A percentile compares a stretch with the other conserved stretches of the same genome.
These are phyloP conservation scores for Chaetomiaceae sp. DNA, from an alignment of 2,329 filamentous ascomycete genomes.

Conservation along the genomic window DNA sequence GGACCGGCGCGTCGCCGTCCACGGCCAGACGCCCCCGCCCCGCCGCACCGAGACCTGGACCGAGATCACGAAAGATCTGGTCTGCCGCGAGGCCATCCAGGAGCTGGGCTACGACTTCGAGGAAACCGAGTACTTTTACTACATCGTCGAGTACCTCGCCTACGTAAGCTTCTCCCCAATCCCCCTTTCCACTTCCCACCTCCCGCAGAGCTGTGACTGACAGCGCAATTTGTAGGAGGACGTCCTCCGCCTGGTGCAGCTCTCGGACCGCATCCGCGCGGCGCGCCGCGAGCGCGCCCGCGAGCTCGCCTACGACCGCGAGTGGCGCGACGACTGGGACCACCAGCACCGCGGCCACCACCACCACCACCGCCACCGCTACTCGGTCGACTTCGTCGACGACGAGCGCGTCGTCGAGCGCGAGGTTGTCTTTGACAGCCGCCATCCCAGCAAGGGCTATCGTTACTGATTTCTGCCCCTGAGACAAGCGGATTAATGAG, in stretches of 20 bases:
- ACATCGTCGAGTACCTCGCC: conserved; percentile 82
- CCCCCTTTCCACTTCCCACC: background rate
- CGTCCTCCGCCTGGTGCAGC: conserved; percentile 72
- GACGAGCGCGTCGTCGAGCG: conserved; percentile 62
- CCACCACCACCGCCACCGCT: conserved; percentile 27
- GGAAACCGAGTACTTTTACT: conserved; percentile 84
- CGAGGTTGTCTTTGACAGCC: conserved; percentile 57
- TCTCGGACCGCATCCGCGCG: conserved; percentile 75
- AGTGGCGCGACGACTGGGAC: conserved; percentile 46
- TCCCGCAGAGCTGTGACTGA: background rate
- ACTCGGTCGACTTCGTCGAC: conserved; percentile 37
- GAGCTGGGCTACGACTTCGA: conserved; percentile 80
- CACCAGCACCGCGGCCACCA: conserved; percentile 24
- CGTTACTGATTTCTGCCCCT: conserved; percentile 11
- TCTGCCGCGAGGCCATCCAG: conserved; percentile 80
- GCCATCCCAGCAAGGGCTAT: conserved; percentile 22
- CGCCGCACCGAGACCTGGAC: conserved; percentile 76
- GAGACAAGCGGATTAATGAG: too few relatives aligned
- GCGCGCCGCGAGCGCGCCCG: conserved; percentile 47
- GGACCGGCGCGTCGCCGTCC: conserved; percentile 42
- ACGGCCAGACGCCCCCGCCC: conserved; percentile 32
- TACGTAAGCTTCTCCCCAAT: conserved; percentile 58
- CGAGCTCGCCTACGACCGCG: conserved; percentile 54
- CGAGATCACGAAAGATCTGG: conserved; percentile 90
- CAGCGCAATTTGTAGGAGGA: too few relatives aligned